Evolutionary conservation across 2,329 filamentous ascomycete species (phyloP), one percentile per base, ranked within the genome.

Genomic region (Trichoderma polysporum): DNA sequence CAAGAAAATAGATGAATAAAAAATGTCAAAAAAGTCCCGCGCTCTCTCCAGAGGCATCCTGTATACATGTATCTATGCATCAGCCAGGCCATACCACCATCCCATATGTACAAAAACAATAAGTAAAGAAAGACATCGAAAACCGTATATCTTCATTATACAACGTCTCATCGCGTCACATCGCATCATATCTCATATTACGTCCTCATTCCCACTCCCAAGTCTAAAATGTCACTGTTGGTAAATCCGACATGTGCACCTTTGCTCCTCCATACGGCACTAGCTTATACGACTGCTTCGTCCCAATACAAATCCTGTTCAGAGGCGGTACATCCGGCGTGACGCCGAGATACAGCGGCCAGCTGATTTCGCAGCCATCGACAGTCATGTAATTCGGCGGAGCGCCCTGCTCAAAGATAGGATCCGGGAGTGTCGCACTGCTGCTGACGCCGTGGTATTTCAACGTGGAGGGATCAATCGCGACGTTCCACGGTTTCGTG

Each of bases 191-290:
- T 6, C 17, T 19, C 45, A 52, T 49, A 33, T 27, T 22, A 29
- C 37, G 13, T n/a, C 29, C 15, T 39, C n/a, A 56, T 25, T 45
- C 29, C 17, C 19, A 7, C 27, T 13, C 25, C 10, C n/a, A 19
- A 10, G 3, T 12, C 47, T 37, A 61, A 52, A 61, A 61, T 17
- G 6, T 37, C 12, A 61, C 12, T 3, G 68, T 61, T 4, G 72
- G 72, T 54, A 74, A 50, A 33, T 74, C 70, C 9, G 72, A 71
- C 72, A 84, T 82, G 68, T 82, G 81, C 66, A 84, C 70, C 71
- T 81, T 82, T 15, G 81, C 78, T 45, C 78, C 78, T 2, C 80
- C 82, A 72, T 80, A 83, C n/a, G 82, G 82, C 13, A 79, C 75
- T 19, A 84, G 66, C n/a, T 29, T 69, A 27, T 75, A 75, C 13